A percentile compares a stretch with the other conserved stretches of the same genome.
These are phyloP conservation scores for Sphagnum fallax DNA, from an alignment of 228 moss, liverwort and hornwort species.

Conservation along the genomic window DNA sequence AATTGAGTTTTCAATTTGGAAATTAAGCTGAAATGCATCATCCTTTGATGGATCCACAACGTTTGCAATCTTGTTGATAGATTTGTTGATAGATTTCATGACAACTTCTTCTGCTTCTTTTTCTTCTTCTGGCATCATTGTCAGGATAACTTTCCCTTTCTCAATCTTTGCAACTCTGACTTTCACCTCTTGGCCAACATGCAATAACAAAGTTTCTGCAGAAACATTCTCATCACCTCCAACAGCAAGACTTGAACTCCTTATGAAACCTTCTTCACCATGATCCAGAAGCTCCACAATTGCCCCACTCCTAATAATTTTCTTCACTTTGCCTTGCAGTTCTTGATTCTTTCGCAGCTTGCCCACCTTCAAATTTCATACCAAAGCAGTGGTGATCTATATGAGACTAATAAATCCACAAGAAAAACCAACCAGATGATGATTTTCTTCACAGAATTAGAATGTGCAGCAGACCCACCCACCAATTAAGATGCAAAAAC, in stretches of 20 bases:
- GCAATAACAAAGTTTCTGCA: constrained; percentile 47
- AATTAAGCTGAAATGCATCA: no score
- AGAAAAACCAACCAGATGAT: no score
- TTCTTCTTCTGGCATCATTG: constrained; percentile 56
- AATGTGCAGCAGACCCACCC: no score
- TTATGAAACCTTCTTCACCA: constrained; percentile 63
- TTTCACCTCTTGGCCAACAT: constrained; percentile 71
- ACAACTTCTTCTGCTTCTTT: constrained; percentile 25
- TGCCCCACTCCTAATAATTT: constrained; percentile 71
- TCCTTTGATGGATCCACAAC: no score
- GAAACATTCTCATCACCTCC: constrained; percentile 77
- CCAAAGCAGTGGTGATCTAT: no score
- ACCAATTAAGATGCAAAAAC: no score
- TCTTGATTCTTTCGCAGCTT: constrained; percentile 75
- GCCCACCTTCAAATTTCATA: constrained; percentile 22
- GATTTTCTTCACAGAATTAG: no score
- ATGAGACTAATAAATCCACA: no score
- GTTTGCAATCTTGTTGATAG: constrained; percentile 31
- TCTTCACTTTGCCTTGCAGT: constrained; percentile 91
- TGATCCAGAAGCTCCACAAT: constrained; percentile 50
- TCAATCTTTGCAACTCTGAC: constrained; percentile 84
- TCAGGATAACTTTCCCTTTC: constrained; percentile 63
- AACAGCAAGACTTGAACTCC: constrained; percentile 60
- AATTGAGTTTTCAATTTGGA: no score
- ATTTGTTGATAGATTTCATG: constrained; percentile 60